Base-by-base conservation (phyloP, 106 monocot species). In the Platanthera zijinensis region DNA sequence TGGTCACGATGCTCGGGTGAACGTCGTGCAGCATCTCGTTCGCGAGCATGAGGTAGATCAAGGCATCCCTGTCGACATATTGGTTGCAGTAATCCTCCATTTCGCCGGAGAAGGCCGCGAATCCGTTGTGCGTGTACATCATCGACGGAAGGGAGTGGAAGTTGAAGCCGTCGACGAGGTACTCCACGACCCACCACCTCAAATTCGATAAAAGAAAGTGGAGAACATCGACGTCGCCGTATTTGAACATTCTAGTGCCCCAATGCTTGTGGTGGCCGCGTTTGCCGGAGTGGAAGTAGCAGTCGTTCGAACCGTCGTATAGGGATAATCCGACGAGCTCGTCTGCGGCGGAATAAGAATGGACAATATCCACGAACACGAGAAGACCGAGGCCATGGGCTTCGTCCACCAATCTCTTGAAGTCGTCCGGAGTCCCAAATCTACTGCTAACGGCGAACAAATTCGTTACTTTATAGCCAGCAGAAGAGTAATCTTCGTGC, bases 51-150 rank as follows among this genome's bases (percentile, higher is more conserved):
- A 97, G 80, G 76, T 97, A 97, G 76, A 89, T 85, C 50, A 97
- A 78, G 47, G 96, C 96, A 84, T 97, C 96, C 66, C 80, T 93
- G 54, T 97, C 96, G 78, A 97, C 89, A 82, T 97, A 93, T 80
- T 93, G 89, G 76, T 93, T 97, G 83, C 84, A 91, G 39, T 94
- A 97, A 94, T 97, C 97, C 79, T 94, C 94, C 63, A 94, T 84
- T 50, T 91, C 78, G 77, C 97, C 97, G 46, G 86, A 85, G 84
- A 94, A 97, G 56, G 83, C 79, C 71, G 89, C 84, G 84, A 94
- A 97, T n/a, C 97, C 97, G 88, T 97, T 97, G 69, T 97, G 94
- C 3, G 94, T 94, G 81, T 97, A 97, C 54, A 97, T 78, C 97
- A 97, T 97, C 10, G 97, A 97, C 66, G 97, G 50, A 46, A 97